A percentile compares a stretch with the other conserved stretches of the same genome.
phyloP scores from a whole-genome alignment of 805 yeast species.

The Torulaspora delbrueckii region DNA sequence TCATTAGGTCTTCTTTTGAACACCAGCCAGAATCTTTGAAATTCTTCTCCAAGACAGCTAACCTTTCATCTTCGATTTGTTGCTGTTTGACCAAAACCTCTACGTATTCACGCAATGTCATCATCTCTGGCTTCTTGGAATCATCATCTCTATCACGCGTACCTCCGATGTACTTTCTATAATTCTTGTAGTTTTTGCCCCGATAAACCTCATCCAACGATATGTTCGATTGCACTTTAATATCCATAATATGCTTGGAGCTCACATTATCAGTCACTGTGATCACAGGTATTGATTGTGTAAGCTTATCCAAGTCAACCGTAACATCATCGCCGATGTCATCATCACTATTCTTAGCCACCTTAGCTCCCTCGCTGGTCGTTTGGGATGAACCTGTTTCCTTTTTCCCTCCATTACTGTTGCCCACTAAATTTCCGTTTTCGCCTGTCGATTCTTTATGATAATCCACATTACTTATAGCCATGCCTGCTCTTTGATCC shows the following conservation, averaged over 20 bases:
- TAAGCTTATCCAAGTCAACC: slow-evolving; percentile 21
- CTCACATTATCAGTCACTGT: slow-evolving; percentile 25
- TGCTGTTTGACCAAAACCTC: slow-evolving; percentile 25
- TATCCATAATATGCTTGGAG: slow-evolving; percentile 15
- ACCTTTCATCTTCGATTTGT: slow-evolving; percentile 28
- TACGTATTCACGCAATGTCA: slow-evolving; percentile 26
- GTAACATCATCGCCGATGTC: slow-evolving; percentile 11
- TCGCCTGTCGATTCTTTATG: neutral
- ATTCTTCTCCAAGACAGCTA: slow-evolving; percentile 24
- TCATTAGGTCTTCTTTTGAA: slow-evolving; percentile 24
- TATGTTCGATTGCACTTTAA: slow-evolving; percentile 26
- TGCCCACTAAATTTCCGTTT: neutral
- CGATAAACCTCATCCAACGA: slow-evolving; percentile 17
- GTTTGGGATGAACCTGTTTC: neutral
- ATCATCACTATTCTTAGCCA: slow-evolving; percentile 3
- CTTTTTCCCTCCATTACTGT: neutral
- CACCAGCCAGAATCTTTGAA: slow-evolving; percentile 31
- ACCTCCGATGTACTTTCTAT: slow-evolving; percentile 5
- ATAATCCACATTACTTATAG: neutral
- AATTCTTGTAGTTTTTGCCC: slow-evolving; percentile 9
- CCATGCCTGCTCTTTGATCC: neutral
- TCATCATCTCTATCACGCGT: slow-evolving; percentile 5
- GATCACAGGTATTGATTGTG: slow-evolving; percentile 23
- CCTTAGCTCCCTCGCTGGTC: neutral
- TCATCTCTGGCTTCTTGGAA: slow-evolving; percentile 15